phyloP scores from a whole-genome alignment of 306 rosid species.

The Trifolium dubium region DNA sequence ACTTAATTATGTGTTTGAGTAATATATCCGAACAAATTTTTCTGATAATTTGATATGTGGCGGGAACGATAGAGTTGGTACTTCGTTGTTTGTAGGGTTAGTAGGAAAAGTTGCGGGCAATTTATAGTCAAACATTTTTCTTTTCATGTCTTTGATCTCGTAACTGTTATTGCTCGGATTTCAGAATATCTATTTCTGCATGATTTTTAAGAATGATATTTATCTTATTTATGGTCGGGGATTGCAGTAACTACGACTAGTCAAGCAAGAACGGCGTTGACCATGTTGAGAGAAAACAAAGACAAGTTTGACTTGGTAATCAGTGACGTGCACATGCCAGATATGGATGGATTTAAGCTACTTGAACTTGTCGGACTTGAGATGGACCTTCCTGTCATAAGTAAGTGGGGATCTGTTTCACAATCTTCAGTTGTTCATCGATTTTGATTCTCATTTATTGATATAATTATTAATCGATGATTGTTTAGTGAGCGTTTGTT shows the following conservation, averaged over 20 bases:
- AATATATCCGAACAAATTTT: background rate
- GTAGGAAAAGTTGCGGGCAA: background rate
- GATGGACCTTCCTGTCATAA: conserved; percentile 99
- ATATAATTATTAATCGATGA: conserved; percentile 16
- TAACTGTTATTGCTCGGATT: conserved; percentile 32
- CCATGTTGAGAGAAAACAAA: conserved; percentile 81
- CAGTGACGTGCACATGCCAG: conserved; percentile 99
- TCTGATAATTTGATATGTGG: background rate
- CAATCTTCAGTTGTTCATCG: conserved; percentile 1
- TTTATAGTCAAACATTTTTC: background rate
- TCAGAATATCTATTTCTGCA: conserved; percentile 26
- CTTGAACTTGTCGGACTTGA: conserved; percentile 97
- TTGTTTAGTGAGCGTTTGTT: conserved; percentile 17
- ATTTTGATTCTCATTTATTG: background rate
- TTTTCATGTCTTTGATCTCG: background rate
- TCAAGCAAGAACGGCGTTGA: conserved; percentile 81
- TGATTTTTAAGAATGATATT: conserved; percentile 28
- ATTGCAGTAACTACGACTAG: conserved; percentile 83
- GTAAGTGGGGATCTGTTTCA: conserved; percentile 50
- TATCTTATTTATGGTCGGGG: conserved; percentile 33
- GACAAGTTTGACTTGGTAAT: conserved; percentile 88
- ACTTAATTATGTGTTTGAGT: background rate
- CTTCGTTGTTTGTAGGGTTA: background rate
- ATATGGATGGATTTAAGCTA: conserved; percentile 99
- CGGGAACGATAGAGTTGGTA: background rate